Conservation (phyloP, 306 rosid genomes). For the Vachellia collinsii region DNA sequence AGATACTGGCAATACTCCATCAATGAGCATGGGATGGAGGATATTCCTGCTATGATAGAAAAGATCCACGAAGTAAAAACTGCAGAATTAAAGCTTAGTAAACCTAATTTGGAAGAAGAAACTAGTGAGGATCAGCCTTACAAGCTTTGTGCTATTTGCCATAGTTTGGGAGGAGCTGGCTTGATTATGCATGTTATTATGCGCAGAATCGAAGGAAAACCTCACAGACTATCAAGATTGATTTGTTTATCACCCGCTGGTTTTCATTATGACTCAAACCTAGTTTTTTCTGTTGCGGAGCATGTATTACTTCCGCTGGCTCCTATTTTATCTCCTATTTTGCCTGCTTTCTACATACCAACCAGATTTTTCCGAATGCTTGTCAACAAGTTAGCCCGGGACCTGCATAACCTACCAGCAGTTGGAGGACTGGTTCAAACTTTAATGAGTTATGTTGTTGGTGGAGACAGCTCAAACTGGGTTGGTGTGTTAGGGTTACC, state of each 20-base stretch:
- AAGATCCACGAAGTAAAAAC: slow-evolving; percentile 70
- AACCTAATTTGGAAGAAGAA: slow-evolving; percentile 57
- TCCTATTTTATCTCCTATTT: slow-evolving; percentile 56
- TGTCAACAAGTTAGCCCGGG: slow-evolving; percentile 72
- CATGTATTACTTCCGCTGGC: slow-evolving; percentile 45
- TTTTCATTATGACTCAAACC: slow-evolving; percentile 62
- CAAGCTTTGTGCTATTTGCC: slow-evolving; percentile 72
- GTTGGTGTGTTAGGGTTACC: slow-evolving; percentile 70
- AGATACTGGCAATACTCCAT: slow-evolving; percentile 82
- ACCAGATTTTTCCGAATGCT: slow-evolving; percentile 80
- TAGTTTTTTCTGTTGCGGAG: slow-evolving; percentile 51
- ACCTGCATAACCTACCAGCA: slow-evolving; percentile 69
- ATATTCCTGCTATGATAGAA: slow-evolving; percentile 73
- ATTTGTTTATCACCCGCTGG: slow-evolving; percentile 76
- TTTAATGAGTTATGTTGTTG: slow-evolving; percentile 61
- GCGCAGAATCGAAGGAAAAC: slow-evolving; percentile 57
- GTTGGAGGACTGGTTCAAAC: slow-evolving; percentile 81
- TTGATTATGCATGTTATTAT: slow-evolving; percentile 65
- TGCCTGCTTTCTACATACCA: slow-evolving; percentile 72
- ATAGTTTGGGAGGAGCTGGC: slow-evolving; percentile 81
- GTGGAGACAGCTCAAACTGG: slow-evolving; percentile 87
- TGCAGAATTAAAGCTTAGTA: slow-evolving; percentile 60
- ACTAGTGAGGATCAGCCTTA: slow-evolving; percentile 56
- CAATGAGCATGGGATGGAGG: slow-evolving; percentile 74
- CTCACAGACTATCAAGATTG: slow-evolving; percentile 72